Evolutionary conservation across 306 rosid genomes (phyloP).

Genomic region (Oemleria cerasiformis): DNA sequence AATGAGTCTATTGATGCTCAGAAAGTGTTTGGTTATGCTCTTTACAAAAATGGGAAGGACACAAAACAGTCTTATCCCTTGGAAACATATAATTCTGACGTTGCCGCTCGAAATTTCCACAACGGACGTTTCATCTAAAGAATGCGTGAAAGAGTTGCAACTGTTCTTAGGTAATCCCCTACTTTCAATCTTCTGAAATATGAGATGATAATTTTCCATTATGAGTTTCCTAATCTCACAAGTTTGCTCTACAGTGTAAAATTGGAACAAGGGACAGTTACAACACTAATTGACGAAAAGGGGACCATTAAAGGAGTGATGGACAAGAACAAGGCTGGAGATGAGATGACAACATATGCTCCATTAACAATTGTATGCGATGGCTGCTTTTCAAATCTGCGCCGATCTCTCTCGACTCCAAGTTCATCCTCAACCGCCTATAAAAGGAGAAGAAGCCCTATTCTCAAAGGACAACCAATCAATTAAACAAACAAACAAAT

Average conservation of each 20-base stretch:
- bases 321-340: constrained; percentile 61
- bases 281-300: constrained; percentile 59
- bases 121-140: constrained; percentile 82
- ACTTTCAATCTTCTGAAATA: neutral
- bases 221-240: neutral
- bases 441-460: no score
- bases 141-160: constrained; percentile 63
- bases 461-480: no score
- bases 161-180: constrained; percentile 54
- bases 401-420: constrained; percentile 73
- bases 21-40: constrained; percentile 71
- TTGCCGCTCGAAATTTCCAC: constrained; percentile 78
- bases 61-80: constrained; percentile 62
- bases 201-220: neutral
- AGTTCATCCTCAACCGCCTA: no score
- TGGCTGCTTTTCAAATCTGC: constrained; percentile 79
- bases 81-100: constrained; percentile 39
- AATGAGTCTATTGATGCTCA: constrained; percentile 67
- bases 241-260: constrained; percentile 50
- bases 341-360: constrained; percentile 53
- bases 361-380: constrained; percentile 78
- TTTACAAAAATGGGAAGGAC: constrained; percentile 62
- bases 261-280: constrained; percentile 76
- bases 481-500: no score
- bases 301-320: constrained; percentile 65